These are phyloP conservation scores for Aspergillus persii DNA, from an alignment of 2,329 filamentous ascomycete species.

Conservation along the genomic window DNA sequence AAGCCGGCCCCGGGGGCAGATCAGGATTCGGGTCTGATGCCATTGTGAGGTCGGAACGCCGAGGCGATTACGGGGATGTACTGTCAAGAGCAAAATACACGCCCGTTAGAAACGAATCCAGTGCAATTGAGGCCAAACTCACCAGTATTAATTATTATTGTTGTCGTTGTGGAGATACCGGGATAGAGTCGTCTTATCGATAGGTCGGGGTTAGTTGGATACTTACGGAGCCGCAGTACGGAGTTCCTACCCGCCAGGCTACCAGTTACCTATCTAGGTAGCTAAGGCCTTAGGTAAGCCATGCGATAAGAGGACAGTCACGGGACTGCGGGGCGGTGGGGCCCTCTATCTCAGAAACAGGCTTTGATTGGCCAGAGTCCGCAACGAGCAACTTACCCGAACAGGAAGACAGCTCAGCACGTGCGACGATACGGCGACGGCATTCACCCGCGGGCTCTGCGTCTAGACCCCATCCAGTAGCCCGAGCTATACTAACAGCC, in stretches of 20 bases:
- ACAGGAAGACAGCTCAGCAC: slow-evolving; percentile 3
- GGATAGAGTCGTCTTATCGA: too few species aligned
- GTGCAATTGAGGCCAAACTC: neutral
- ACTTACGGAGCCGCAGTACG: too few species aligned
- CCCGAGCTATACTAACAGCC: too few species aligned
- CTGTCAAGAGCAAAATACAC: neutral
- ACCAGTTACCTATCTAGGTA: too few species aligned
- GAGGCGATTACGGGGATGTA: neutral
- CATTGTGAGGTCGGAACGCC: neutral
- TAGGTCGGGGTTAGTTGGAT: too few species aligned
- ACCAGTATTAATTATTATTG: too few species aligned
- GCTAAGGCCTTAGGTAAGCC: too few species aligned
- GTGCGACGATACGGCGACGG: slow-evolving; percentile 1
- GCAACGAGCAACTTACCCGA: neutral
- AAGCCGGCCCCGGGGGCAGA: neutral
- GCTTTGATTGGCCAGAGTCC: neutral
- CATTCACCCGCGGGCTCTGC: neutral
- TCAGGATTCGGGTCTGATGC: neutral
- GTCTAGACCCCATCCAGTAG: too few species aligned
- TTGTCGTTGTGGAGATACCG: too few species aligned
- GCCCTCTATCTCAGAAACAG: neutral
- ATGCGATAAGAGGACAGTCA: neutral
- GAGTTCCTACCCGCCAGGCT: too few species aligned
- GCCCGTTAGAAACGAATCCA: neutral
- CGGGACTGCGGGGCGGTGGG: neutral